Evolutionary conservation across 1,284 basidiomycete genomes (phyloP).

Genomic region (Sphagnurus paluster): DNA sequence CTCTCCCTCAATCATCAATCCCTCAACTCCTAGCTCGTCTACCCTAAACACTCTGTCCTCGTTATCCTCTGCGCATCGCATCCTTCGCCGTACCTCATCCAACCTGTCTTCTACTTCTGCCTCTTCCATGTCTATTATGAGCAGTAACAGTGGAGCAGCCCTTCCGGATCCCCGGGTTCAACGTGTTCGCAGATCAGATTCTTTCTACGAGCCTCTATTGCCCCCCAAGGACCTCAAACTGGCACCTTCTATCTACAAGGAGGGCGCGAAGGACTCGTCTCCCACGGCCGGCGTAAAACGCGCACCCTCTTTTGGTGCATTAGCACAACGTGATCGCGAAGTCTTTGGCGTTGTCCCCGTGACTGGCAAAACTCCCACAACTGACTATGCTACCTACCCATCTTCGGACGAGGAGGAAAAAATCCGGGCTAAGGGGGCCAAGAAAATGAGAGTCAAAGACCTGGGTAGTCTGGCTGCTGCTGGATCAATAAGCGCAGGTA

Average conservation of each 20-base stretch:
- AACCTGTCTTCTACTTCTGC: conserved; percentile 40
- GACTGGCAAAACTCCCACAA: conserved; percentile 23
- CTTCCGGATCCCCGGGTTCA: conserved; percentile 43
- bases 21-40: conserved; percentile 66
- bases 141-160: conserved; percentile 27
- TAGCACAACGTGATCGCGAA: conserved; percentile 35
- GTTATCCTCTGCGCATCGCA: conserved; percentile 29
- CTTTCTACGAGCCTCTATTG: conserved; percentile 33
- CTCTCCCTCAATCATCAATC: conserved; percentile 43
- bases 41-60: conserved; percentile 56
- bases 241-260: conserved; percentile 19
- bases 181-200: conserved; percentile 42
- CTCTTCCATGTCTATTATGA: conserved; percentile 31
- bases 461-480: conserved; percentile 21
- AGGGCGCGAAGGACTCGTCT: conserved; percentile 16
- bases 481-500: conserved; percentile 17
- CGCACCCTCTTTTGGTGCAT: conserved; percentile 49
- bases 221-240: conserved; percentile 30
- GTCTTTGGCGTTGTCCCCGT: conserved; percentile 15
- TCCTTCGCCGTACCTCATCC: conserved; percentile 41
- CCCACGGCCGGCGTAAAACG: conserved; percentile 35
- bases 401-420: conserved; percentile 81
- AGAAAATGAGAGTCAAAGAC: conserved; percentile 58
- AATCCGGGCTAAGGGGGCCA: conserved; percentile 53
- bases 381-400: conserved; percentile 39